Base-by-base conservation (phyloP, 192 early-diverging fungal species). In the Rhizophagus sp. region DNA sequence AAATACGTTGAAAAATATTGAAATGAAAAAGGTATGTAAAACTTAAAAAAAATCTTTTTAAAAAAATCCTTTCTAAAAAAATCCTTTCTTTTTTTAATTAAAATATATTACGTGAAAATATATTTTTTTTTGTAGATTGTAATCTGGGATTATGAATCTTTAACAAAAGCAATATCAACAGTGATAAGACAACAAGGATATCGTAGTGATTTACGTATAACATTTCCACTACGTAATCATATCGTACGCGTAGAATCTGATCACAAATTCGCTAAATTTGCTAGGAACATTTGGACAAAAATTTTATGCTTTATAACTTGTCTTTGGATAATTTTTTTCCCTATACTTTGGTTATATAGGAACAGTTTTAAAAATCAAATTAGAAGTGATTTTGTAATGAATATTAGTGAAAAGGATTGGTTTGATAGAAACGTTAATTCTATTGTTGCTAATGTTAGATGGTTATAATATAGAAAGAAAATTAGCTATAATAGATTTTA, bases 1-100 rank as follows among this genome's bases (percentile, higher is more conserved):
- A 15, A 86, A 82, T 65, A 63, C 66, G 3, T 81, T 86, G 50
- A 86, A 86, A 62, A 83, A 86, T 61, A 64, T 86, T 25, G 69
- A 79, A n/a, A 83, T 86, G 81, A 65, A 80, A 34, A 86, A 86
- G 81, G 79, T 82, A 79, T 50, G 44, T 19, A n/a, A 30, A 9
- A 5, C 5, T 47, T 41, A 19, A 19, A 61, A 25, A n/a, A n/a
- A n/a, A n/a, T n/a, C n/a, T n/a, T n/a, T n/a, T n/a, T n/a, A n/a
- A n/a, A n/a, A n/a, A n/a, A n/a, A n/a, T n/a, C 10, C 22, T 70
- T 63, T 50, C 3, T 36, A 2, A 36, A 36, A 36, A 36, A 36
- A 36, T 69, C 30, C 30, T 30, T 69, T 67, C 10, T 25, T 25
- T 30, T 33, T 24, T 39, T 34, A 4, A 34, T 9, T 75, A 4